phyloP scores from a whole-genome alignment of 129 eudicot species.

The Ambrosia artemisiifolia region DNA sequence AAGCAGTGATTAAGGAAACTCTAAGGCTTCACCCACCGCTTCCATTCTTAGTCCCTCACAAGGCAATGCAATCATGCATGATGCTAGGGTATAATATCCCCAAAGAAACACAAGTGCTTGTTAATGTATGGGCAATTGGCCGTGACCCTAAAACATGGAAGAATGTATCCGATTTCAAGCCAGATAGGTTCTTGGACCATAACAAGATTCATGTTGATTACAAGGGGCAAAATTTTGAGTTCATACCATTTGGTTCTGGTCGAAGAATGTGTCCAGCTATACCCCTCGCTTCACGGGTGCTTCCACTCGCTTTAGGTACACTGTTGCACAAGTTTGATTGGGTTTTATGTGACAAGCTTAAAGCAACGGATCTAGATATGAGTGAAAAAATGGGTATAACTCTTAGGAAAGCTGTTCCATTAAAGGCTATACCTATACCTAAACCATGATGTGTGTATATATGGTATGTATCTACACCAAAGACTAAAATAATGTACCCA shows the following conservation, averaged over 20 bases:
- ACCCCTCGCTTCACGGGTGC: conserved; percentile 51
- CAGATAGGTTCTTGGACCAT: conserved; percentile 53
- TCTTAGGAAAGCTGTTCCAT: conserved; percentile 49
- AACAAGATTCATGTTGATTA: conserved; percentile 35
- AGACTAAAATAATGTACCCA: too few species aligned
- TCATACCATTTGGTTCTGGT: conserved; percentile 63
- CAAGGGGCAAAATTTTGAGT: conserved; percentile 64
- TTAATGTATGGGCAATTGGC: conserved; percentile 66
- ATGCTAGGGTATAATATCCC: conserved; percentile 53
- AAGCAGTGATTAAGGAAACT: conserved; percentile 62
- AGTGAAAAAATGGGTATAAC: conserved; percentile 66
- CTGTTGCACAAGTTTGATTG: conserved; percentile 55
- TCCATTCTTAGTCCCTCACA: conserved; percentile 67
- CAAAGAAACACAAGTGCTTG: conserved; percentile 57
- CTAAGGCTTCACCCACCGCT: conserved; percentile 71
- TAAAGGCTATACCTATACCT: conserved; percentile 54
- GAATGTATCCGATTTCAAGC: conserved; percentile 46
- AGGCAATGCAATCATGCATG: conserved; percentile 55
- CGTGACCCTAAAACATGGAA: conserved; percentile 55
- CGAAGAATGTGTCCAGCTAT: conserved; percentile 72
- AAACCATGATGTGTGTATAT: conserved; percentile 8
- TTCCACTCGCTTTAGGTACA: conserved; percentile 59
- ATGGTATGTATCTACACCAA: neutral
- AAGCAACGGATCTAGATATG: conserved; percentile 47
- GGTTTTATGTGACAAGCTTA: conserved; percentile 40